Conservation (phyloP, 179 eudicot genomes). For the Silene noctiflora region DNA sequence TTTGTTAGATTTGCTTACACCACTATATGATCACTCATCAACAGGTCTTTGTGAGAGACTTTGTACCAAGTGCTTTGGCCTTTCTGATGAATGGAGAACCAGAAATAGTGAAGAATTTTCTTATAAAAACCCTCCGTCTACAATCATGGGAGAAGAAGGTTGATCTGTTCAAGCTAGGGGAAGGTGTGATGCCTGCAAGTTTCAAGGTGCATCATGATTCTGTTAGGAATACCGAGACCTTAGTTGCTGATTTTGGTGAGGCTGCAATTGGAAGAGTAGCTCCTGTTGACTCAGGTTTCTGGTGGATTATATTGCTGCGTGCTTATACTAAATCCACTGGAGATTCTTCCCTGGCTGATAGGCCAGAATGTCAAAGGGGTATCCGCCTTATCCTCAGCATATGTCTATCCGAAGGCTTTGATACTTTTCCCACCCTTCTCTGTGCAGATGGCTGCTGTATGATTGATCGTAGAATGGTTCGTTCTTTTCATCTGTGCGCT, state of each 20-base stretch:
- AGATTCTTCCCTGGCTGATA: slow-evolving; percentile 68
- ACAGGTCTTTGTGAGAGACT: slow-evolving; percentile 84
- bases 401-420: slow-evolving; percentile 87
- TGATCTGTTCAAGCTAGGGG: slow-evolving; percentile 77
- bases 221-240: slow-evolving; percentile 56
- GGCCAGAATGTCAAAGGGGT: slow-evolving; percentile 78
- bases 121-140: slow-evolving; percentile 66
- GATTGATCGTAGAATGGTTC: slow-evolving; percentile 91
- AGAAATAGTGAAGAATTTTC: slow-evolving; percentile 75
- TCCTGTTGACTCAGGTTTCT: slow-evolving; percentile 89
- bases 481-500: slow-evolving; percentile 26
- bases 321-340: slow-evolving; percentile 91
- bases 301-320: slow-evolving; percentile 87
- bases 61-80: slow-evolving; percentile 89
- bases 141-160: slow-evolving; percentile 84
- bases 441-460: slow-evolving; percentile 90
- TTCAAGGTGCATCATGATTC: slow-evolving; percentile 83
- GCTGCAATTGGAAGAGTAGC: slow-evolving; percentile 91
- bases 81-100: slow-evolving; percentile 89
- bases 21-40: slow-evolving; percentile 12
- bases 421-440: slow-evolving; percentile 82
- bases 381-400: slow-evolving; percentile 65
- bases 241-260: slow-evolving; percentile 86
- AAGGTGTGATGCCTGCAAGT: slow-evolving; percentile 96
- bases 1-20: background rate